Base-by-base conservation (phyloP, 768 basidiomycete genomes). In the Trametes cinnabarina region DNA sequence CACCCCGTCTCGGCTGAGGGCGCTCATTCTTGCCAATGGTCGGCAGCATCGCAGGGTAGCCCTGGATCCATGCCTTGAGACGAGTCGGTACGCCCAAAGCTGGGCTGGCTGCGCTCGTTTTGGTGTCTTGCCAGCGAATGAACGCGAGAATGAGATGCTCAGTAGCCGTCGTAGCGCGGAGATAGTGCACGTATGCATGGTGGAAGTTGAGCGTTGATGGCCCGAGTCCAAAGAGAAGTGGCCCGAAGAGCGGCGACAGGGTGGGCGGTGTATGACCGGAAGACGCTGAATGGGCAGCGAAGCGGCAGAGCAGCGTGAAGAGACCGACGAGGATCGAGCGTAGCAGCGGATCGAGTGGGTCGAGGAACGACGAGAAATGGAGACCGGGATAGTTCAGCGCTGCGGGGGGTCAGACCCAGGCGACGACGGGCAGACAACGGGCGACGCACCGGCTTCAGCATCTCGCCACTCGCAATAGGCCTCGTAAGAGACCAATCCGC, bases 141-240 rank as follows among this genome's bases (percentile, higher is more conserved):
- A 88, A 96, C 0, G 92, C 82, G 12, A 98, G 82, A n/a, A 98
- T 76, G 47, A 99, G 77, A 63, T 99, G 96, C 69, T 99, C 96
- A 65, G 90, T 90, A 1, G 95, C 96, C 34, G 87, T 84, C 4
- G 88, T 87, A 15, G 91, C 81, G 43, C 90, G 86, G 30, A 96
- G 82, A 69, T 93, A 98, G 62, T 80, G 77, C 20, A 76, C 67
- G 68, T 90, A 91, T 8, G 83, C 81, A 52, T 76, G 76, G 54
- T 81, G 76, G 73, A 87, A 83, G 19, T 79, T 70, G 48, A 78
- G 73, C 55, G 77, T 76, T 2, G 79, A 73, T 9, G 77, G 71
- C 10, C 82, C 82, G 57, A 95, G 82, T 51, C 94, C 94, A 63
- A 98, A 98, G 46, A 98, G 74, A 23, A 96, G 76, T 1, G 94